These are phyloP conservation scores for Oemleria cerasiformis DNA, from an alignment of 306 rosid species.

Conservation along the genomic window DNA sequence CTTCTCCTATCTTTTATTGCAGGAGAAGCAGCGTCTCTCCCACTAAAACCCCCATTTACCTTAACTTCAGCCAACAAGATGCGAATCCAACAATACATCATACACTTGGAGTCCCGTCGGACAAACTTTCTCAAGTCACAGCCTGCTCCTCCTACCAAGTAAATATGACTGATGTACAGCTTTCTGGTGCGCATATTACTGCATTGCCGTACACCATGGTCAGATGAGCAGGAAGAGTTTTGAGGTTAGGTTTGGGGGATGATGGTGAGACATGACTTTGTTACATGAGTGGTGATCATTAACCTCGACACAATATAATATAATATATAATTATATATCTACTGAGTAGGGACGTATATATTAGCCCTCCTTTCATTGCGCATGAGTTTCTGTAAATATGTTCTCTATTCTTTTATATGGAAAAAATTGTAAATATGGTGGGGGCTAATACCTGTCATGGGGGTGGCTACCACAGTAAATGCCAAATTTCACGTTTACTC, in stretches of 20 bases:
- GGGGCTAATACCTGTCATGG: neutral
- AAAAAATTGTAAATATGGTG: conserved; percentile 33
- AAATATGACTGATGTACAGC: conserved; percentile 39
- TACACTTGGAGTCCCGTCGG: conserved; percentile 45
- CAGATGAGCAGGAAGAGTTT: conserved; percentile 16
- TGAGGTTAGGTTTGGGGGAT: conserved; percentile 7
- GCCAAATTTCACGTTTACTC: neutral
- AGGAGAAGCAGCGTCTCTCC: conserved; percentile 69
- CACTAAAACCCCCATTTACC: conserved; percentile 68
- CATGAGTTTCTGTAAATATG: conserved; percentile 37
- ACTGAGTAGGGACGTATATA: conserved; percentile 21
- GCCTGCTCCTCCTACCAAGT: conserved; percentile 33
- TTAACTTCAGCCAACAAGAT: conserved; percentile 48
- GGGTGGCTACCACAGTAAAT: neutral
- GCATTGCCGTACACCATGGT: conserved; percentile 7
- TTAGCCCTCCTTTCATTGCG: conserved; percentile 20
- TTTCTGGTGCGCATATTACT: conserved; percentile 21
- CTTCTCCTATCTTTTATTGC: conserved; percentile 74
- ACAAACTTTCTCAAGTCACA: conserved; percentile 38
- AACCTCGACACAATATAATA: conserved; percentile 12
- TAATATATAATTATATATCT: neutral
- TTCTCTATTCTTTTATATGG: conserved; percentile 33
- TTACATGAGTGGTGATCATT: conserved; percentile 12
- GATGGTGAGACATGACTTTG: conserved; percentile 8
- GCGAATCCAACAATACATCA: conserved; percentile 65